A percentile compares a stretch with the other conserved stretches of the same genome.
phyloP scores from a whole-genome alignment of 345 rosid species.

The Salix viminalis region DNA sequence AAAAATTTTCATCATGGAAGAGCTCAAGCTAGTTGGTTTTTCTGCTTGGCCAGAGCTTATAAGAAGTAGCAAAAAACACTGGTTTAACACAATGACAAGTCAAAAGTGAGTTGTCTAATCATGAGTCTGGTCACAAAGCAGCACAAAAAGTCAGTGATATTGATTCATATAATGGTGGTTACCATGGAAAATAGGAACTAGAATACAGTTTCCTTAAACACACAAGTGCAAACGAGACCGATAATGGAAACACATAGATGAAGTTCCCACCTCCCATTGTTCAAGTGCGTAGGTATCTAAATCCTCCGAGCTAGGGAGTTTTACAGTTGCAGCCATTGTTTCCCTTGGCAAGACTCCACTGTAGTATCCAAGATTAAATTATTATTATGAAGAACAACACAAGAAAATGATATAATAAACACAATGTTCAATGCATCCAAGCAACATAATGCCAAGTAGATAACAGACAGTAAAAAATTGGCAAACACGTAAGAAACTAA shows the following conservation, averaged over 20 bases:
- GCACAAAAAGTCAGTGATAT: background rate
- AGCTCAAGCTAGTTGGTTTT: slow-evolving; percentile 59
- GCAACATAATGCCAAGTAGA: too few species aligned
- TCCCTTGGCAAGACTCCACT: slow-evolving; percentile 92
- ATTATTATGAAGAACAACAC: background rate
- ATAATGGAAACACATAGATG: slow-evolving; percentile 10
- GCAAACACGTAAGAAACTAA: background rate
- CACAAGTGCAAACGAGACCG: background rate
- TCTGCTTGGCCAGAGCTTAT: slow-evolving; percentile 78
- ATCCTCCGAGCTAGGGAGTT: slow-evolving; percentile 74
- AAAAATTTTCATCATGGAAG: slow-evolving; percentile 85
- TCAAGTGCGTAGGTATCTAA: slow-evolving; percentile 74
- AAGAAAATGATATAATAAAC: background rate
- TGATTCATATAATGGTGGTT: background rate
- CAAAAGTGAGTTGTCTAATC: slow-evolving; percentile 29
- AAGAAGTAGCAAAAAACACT: slow-evolving; percentile 92
- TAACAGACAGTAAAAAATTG: background rate
- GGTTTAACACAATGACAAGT: slow-evolving; percentile 30
- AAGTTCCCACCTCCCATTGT: slow-evolving; percentile 87
- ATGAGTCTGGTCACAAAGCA: background rate
- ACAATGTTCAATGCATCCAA: background rate
- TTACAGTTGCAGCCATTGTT: slow-evolving; percentile 57
- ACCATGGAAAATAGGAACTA: slow-evolving; percentile 10
- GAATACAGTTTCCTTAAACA: slow-evolving; percentile 7
- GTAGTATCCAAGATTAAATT: slow-evolving; percentile 22